Base-by-base conservation (phyloP, 768 basidiomycete species). In the Paxillus ammoniavirescens region DNA sequence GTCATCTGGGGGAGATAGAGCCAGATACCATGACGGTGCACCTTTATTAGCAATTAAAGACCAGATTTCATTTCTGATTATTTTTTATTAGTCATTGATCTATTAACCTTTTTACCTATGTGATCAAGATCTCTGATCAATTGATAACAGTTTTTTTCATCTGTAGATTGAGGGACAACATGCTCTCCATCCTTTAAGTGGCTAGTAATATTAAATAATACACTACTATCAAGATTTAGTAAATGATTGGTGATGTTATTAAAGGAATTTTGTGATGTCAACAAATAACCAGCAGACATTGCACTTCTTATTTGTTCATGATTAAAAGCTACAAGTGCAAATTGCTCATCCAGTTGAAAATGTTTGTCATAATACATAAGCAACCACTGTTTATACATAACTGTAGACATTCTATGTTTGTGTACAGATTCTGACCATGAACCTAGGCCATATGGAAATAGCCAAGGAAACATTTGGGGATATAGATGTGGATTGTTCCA, bases 361-460 rank as follows among this genome's bases (percentile, higher is more conserved):
- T 68, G 56, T 42, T 73, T 73, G 49, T 76, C 75, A 49, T 72
- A 64, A 55, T 75, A 77, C 69, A 73, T 66, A 0, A 78, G 53
- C 0, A 73, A 44, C 14, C 58, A 41, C 17, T 53, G 49, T 18
- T 70, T 72, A 40, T 73, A 72, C 8, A n/a, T 53, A 12, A 17
- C 42, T 15, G 65, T 60, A 5, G 66, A 67, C 0, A 73, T 44
- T 30, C 43, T 36, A 58, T 63, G 52, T 7, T 69, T 35, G 13
- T 35, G 33, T 35, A 6, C 33, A 6, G 13, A 13, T n/a, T n/a
- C 33, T 35, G 33, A 35, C 33, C 71, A 10, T 75, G 61, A 0
- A 72, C 74, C 76, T 8, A 58, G 18, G 0, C 76, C 73, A 61
- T 76, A 76, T 0, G 74, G 75, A 57, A 72, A 77, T 2, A 76